Percentiles rank a stretch among this genome's conserved stretches.
phyloP scores from a whole-genome alignment of 345 rosid genomes.

The Corchorus capsularis region DNA sequence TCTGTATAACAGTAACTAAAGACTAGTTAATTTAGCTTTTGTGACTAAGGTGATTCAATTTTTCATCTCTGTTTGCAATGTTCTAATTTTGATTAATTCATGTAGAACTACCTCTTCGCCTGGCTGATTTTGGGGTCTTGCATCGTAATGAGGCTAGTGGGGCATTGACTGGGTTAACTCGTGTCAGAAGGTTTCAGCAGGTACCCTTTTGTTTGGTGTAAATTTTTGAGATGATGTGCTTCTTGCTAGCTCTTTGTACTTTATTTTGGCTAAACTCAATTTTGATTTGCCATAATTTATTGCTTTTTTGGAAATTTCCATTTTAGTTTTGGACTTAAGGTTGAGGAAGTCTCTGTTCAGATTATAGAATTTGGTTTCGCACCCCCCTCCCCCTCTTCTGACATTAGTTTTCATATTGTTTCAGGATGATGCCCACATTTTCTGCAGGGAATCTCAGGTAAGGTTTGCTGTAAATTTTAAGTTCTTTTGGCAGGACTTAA shows the following conservation, averaged over 20 bases:
- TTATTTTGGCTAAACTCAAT: conserved; percentile 5
- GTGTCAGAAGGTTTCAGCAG: conserved; percentile 98
- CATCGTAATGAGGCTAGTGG: conserved; percentile 99
- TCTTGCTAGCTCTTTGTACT: neutral
- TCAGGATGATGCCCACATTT: conserved; percentile 98
- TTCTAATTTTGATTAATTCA: conserved; percentile 14
- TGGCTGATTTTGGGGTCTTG: conserved; percentile 96
- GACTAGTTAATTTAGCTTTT: neutral
- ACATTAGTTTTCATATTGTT: conserved; percentile 26
- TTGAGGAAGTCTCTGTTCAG: neutral
- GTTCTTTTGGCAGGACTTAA: neutral
- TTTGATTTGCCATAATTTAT: neutral
- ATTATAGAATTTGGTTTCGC: conserved; percentile 9
- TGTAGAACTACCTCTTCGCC: conserved; percentile 88
- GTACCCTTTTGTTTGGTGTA: conserved; percentile 34
- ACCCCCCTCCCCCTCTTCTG: neutral
- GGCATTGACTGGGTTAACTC: conserved; percentile 92
- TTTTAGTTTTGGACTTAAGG: neutral
- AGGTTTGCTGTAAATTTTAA: conserved; percentile 18
- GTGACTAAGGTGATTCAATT: neutral
- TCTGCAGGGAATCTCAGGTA: conserved; percentile 88
- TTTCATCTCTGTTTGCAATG: neutral
- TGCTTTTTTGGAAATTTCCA: neutral
- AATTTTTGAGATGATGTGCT: neutral
- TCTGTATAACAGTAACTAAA: no score